Evolutionary conservation across 495 filamentous ascomycete genomes (phyloP).

Genomic region (Sabuloglossum arenarium): DNA sequence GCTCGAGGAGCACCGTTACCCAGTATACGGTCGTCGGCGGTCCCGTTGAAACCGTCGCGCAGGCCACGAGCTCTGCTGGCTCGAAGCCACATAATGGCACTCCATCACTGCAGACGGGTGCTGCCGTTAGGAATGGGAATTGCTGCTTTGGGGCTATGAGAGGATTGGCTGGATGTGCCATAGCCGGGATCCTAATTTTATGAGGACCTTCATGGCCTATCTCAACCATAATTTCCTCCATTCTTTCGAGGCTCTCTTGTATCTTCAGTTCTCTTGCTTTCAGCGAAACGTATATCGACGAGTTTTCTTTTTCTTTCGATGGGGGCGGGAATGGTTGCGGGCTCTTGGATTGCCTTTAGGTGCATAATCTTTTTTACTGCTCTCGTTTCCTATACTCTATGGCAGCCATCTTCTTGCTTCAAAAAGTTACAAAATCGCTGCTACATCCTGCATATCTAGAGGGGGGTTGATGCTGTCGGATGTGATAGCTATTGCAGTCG

Average conservation of each 20-base stretch:
- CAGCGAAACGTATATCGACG: neutral
- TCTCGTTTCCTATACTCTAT: too few species aligned
- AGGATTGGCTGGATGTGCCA: neutral
- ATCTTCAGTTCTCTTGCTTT: neutral
- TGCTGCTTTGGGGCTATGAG: neutral
- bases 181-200: neutral
- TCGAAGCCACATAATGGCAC: neutral
- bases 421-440: neutral
- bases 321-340: neutral
- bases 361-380: neutral
- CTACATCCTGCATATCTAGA: too few species aligned
- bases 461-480: too few species aligned
- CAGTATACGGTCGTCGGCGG: slow-evolving; percentile 2
- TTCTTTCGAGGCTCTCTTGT: neutral
- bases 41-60: neutral
- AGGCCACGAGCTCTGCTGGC: neutral
- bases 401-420: too few species aligned
- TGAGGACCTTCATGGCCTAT: neutral
- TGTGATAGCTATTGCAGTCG: too few species aligned
- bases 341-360: neutral
- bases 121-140: neutral
- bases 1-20: slow-evolving; percentile 5
- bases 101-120: neutral
- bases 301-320: neutral
- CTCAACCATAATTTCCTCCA: neutral